Base-by-base conservation (phyloP, 2,329 filamentous ascomycete species). In the Purpureocillium lavendulum region DNA sequence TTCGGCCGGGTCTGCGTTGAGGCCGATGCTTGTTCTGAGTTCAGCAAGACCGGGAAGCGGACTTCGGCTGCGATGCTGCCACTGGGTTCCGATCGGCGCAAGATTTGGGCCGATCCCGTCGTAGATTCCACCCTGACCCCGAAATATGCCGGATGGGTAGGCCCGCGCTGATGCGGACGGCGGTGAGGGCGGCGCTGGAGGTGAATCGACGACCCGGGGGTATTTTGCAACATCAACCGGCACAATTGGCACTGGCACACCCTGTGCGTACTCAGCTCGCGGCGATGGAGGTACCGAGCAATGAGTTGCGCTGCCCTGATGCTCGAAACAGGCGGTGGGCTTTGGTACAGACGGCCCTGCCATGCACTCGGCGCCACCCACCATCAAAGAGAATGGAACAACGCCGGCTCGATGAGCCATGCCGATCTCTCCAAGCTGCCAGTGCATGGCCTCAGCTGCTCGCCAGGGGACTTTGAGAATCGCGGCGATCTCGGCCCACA, bases 381-480 rank as follows among this genome's bases (percentile, higher is more conserved):
- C 66, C 38, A 80, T 78, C 24, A 87, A 67, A 3, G 81, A 79
- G 62, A 96, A 96, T 2, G 90, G 87, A 7, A 85, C 82, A 30
- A 92, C 87, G 34, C 92, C 92, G 32, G 90, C 90, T 43, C 90
- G 82, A 44, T 84, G 78, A 35, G 89, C 89, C 87, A 98, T 97
- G 53, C 96, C 92, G 51, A 81, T 71, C 59, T 95, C 87, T 46
- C 90, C 90, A 40, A 98, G 72, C 56, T 94, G 85, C 90, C 92
- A 98, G 64, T 97, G 92, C 89, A 96, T 96, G 5, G 87, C 89
- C 64, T 98, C 90, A 35, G 87, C 90, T 14, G 92, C 88, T 54
- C 92, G 77, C 90, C 90, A 97, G 29, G 90, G 92, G 41, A 96
- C 82, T 24, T 81, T 82, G 82, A 98, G 90, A 62, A 97, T 90